Evolutionary conservation across 768 basidiomycete genomes (phyloP), one percentile per base, ranked within the genome.

Genomic region (Boletus huronensis): DNA sequence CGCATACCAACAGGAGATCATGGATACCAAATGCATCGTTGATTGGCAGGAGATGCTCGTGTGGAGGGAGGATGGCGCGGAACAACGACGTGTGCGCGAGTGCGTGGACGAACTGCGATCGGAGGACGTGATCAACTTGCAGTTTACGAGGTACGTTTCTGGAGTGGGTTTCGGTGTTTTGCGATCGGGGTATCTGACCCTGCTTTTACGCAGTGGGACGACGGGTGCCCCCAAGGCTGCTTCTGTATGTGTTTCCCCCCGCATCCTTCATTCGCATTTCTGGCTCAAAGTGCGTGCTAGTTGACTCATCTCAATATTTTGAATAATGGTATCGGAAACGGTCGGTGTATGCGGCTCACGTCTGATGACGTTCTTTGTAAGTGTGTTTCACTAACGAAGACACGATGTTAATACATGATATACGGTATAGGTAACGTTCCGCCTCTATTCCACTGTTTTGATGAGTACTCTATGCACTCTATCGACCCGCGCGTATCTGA

Each of bases 381-480:
- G 82, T 70, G 45, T 17, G 19, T 16, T 41, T 39, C 17, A 25
- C 13, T 38, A 13, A 16, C 21, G 13, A 21, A 26, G 17, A 5
- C 23, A 8, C 11, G 23, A 44, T 10, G 6, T 35, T 56, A 38
- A 58, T 39, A 10, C 32, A 14, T 39, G 49, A 65, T 10, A 50
- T 35, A 3, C 14, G 40, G 38, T 41, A 19, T 44, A 91, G 88
- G 88, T 77, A 92, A 93, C 58, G 84, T 84, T 1, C 90, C 90
- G 3, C 90, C 90, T 0, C 70, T 92, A 2, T 93, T 92, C 67
- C 90, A 93, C 67, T 93, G 90, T 65, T 92, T 92, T 80, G 90
- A 90, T 89, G 72, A 86, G 88, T 88, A 32, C 28, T 26, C 23
- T 31, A n/a, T 50, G 38, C 26, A 13, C 38, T 52, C 57, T 62